A percentile compares a stretch with the other conserved stretches of the same genome.
Evolutionary conservation across 345 rosid species (phyloP).

Genomic region (Balakata baccata): DNA sequence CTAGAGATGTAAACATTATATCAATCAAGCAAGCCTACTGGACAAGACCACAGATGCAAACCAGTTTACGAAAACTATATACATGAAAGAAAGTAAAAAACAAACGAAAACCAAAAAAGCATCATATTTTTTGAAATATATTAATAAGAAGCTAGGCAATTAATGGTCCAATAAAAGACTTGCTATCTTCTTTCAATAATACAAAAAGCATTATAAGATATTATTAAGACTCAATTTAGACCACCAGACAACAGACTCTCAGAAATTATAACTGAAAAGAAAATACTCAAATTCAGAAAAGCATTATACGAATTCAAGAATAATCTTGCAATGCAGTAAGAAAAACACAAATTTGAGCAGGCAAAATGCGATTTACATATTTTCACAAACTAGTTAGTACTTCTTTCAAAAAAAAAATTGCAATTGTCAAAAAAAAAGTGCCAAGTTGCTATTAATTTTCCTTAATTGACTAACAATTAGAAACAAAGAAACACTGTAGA

Average conservation of each 20-base stretch:
- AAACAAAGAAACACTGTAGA: not conserved
- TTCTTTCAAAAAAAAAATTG: not conserved
- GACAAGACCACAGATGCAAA: not conserved
- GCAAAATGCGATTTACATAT: not conserved
- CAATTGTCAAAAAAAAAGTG: not conserved
- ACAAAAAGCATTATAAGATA: not conserved
- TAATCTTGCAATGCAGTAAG: not conserved
- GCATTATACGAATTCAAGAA: not conserved
- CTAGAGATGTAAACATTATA: no score
- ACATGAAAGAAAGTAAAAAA: not conserved
- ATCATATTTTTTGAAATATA: not conserved
- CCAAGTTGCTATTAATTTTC: not conserved
- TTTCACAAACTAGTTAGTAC: not conserved
- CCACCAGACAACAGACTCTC: not conserved
- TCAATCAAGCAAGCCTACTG: not conserved
- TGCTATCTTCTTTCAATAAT: not conserved
- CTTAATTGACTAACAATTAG: not conserved
- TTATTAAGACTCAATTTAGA: not conserved
- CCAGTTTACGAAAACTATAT: not conserved
- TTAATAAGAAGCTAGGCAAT: not conserved
- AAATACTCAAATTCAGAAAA: not conserved
- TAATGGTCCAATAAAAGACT: not conserved
- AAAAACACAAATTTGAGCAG: not conserved
- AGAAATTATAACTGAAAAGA: not conserved
- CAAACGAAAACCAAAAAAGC: not conserved